Evolutionary conservation across 2,329 filamentous ascomycete genomes (phyloP).

Genomic region (Trichoderma brevicompactum): DNA sequence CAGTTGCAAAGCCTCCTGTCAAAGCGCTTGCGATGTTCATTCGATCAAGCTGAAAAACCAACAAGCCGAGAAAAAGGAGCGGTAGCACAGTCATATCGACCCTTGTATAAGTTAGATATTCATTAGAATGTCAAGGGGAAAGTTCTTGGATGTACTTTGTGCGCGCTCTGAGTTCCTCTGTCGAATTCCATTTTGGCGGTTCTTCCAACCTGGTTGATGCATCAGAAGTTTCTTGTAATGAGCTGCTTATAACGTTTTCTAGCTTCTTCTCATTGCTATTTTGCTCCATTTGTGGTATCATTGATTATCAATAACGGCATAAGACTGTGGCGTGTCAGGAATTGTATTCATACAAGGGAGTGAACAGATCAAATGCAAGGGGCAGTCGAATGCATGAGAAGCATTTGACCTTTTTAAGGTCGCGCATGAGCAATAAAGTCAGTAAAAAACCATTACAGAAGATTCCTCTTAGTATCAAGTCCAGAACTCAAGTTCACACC

Average conservation of each 20-base stretch:
- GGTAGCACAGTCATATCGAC: slow-evolving; percentile 53
- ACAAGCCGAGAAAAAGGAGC: slow-evolving; percentile 53
- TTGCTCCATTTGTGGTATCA: too few relatives aligned
- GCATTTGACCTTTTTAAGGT: not conserved
- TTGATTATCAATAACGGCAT: not conserved
- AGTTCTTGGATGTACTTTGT: not conserved
- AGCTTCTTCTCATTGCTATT: not conserved
- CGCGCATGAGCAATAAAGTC: not conserved
- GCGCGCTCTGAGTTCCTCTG: not conserved
- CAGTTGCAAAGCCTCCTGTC: slow-evolving; percentile 54
- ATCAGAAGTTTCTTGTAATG: not conserved
- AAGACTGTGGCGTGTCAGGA: not conserved
- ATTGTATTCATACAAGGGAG: too few relatives aligned
- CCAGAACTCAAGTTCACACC: not conserved
- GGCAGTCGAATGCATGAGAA: not conserved
- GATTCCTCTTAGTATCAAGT: not conserved
- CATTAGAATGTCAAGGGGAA: not conserved
- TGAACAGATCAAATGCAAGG: not conserved
- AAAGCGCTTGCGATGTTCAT: slow-evolving; percentile 53
- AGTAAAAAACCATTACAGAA: not conserved
- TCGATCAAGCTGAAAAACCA: slow-evolving; percentile 53
- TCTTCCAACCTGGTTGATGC: not conserved
- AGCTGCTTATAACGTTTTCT: not conserved
- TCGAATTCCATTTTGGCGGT: not conserved
- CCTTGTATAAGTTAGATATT: slow-evolving; percentile 38